Conservation (phyloP, 2,329 filamentous ascomycete species). For the Apiospora koreana region DNA sequence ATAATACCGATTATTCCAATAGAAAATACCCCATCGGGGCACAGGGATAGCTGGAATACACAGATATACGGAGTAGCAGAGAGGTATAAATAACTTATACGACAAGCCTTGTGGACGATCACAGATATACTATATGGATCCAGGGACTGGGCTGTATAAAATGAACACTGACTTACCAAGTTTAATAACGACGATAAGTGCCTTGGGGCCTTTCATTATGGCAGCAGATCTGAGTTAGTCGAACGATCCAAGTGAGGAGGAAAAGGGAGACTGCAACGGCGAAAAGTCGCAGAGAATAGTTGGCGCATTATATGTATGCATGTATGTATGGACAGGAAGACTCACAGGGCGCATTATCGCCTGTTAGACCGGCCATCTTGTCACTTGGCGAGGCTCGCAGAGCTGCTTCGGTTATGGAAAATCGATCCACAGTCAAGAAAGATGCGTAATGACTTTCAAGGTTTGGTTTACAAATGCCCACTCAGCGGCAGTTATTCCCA, state of each 20-base stretch:
- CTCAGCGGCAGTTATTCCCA: background rate
- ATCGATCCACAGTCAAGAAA: background rate
- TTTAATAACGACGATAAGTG: constrained; percentile 82
- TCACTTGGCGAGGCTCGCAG: constrained; percentile 17
- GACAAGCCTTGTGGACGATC: too few relatives aligned
- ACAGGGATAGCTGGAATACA: too few relatives aligned
- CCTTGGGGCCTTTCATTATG: constrained; percentile 67
- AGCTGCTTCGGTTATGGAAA: background rate
- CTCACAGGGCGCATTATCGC: constrained; percentile 30
- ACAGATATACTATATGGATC: too few relatives aligned
- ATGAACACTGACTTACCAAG: constrained; percentile 62
- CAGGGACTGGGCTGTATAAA: background rate
- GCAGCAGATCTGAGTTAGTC: constrained; percentile 31
- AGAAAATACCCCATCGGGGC: too few relatives aligned
- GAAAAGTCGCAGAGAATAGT: background rate
- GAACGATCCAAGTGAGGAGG: background rate
- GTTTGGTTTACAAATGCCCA: background rate
- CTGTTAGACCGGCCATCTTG: constrained; percentile 25
- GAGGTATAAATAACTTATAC: too few relatives aligned
- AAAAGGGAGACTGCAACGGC: background rate
- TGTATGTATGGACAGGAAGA: constrained; percentile 15
- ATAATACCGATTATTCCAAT: too few relatives aligned
- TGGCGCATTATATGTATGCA: background rate
- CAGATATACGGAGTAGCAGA: too few relatives aligned
- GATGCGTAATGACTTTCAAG: background rate